phyloP scores from a whole-genome alignment of 2,329 filamentous ascomycete species.

The Pochonia chlamydosporia region DNA sequence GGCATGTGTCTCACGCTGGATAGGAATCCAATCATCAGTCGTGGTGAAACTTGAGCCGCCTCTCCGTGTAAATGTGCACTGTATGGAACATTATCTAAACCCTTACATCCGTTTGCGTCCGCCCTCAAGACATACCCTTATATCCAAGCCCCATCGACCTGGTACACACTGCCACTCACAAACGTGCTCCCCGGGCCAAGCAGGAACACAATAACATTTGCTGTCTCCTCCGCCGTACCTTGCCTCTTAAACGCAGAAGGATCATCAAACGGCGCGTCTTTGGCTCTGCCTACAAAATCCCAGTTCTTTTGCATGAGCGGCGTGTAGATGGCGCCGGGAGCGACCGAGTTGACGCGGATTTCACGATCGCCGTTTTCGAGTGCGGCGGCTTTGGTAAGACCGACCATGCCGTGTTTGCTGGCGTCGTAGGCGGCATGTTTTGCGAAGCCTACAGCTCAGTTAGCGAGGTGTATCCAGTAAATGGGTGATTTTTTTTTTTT shows the following conservation, averaged over 20 bases:
- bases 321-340: slow-evolving; percentile 41
- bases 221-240: slow-evolving; percentile 42
- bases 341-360: slow-evolving; percentile 37
- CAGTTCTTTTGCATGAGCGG: slow-evolving; percentile 40
- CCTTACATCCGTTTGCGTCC: too few species aligned
- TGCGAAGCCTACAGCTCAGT: slow-evolving; percentile 19
- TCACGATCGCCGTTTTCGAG: slow-evolving; percentile 32
- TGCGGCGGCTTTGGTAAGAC: slow-evolving; percentile 26
- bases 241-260: slow-evolving; percentile 35
- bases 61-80: too few species aligned
- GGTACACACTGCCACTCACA: slow-evolving; percentile 38
- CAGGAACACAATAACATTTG: slow-evolving; percentile 40
- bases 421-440: slow-evolving; percentile 26
- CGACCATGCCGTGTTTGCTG: slow-evolving; percentile 29
- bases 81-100: too few species aligned
- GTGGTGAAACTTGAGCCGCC: too few species aligned
- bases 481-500: too few species aligned
- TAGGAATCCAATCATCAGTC: too few species aligned
- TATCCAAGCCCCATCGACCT: slow-evolving; percentile 37
- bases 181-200: slow-evolving; percentile 40
- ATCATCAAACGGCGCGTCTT: slow-evolving; percentile 35
- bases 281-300: slow-evolving; percentile 23
- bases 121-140: too few species aligned
- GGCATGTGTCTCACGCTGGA: too few species aligned
- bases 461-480: too few species aligned